Base-by-base conservation (phyloP, 2,329 filamentous ascomycete species). In the Atkinsonella hypoxylon region DNA sequence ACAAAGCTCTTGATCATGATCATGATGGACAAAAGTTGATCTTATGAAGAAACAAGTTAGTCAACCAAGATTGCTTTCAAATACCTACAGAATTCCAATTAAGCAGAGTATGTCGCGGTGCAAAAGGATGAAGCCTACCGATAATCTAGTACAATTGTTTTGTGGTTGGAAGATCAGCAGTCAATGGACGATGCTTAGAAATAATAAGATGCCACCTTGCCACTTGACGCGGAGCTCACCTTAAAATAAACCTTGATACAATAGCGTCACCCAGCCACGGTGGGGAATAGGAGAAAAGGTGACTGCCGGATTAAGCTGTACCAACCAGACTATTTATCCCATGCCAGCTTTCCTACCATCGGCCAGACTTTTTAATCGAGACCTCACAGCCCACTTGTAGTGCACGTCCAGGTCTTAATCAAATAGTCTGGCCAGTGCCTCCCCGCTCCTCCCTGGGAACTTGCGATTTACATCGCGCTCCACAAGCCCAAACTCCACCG, bases 1-100 rank as follows among this genome's bases (percentile, higher is more conserved):
- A 80, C 66, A 61, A 83, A 71, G 70, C 74, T 77, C 74, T 79
- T 81, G 58, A 83, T 58, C 51, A 78, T 68, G 61, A 80, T 76
- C 76, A 80, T 79, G 59, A 55, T 65, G 59, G 50, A 58, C 50
- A 49, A 55, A 44, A 36, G 49, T 50, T 53, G 38, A 45, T 38
- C 18, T 42, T 40, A 30, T 10, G 5, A 17, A 20, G 22, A n/a
- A 4, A 26, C 31, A 32, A 30, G 45, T 36, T 20, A 45, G 34
- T 49, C 9, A 17, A 18, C 30, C 5, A 17, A 13, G 15, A 20
- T 38, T 12, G 40, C 26, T 5, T 26, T n/a, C 20, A 13, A 12
- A 11, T 32, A 11, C 30, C 17, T 15, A n/a, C 3, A 47, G 20
- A 38, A 15, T 34, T 34, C 31, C 17, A 5, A 13, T 20, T 26